Evolutionary conservation across 129 eudicot species (phyloP).

Genomic region (Artemisia annua): DNA sequence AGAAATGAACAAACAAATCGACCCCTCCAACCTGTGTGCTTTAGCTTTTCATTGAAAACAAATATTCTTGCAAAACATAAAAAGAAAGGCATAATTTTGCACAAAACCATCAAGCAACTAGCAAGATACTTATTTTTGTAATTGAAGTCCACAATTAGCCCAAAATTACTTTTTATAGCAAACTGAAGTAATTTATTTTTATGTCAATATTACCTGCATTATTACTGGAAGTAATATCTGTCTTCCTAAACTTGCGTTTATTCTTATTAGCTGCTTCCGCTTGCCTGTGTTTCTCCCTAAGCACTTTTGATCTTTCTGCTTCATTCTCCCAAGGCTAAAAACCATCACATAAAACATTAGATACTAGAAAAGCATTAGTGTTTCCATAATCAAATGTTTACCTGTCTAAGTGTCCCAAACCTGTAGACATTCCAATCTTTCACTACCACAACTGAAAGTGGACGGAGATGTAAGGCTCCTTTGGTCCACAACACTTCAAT

Average conservation of each 20-base stretch:
- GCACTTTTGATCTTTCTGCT: conserved; percentile 59
- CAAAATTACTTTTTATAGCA: not conserved
- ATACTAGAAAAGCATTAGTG: not conserved
- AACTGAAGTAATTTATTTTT: not conserved
- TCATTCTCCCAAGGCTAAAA: conserved; percentile 76
- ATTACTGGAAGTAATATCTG: conserved; percentile 17
- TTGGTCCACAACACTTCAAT: conserved; percentile 87
- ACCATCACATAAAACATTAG: conserved; percentile 1
- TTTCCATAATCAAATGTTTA: conserved; percentile 22
- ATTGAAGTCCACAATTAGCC: not conserved
- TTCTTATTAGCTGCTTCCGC: conserved; percentile 65
- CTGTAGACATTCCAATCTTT: conserved; percentile 78
- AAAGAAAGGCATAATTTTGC: not conserved
- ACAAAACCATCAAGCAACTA: not conserved
- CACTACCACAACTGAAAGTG: conserved; percentile 70
- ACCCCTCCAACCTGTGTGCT: not conserved
- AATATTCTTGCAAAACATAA: not conserved
- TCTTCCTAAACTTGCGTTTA: conserved; percentile 48
- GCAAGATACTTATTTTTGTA: not conserved
- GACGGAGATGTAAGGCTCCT: conserved; percentile 39
- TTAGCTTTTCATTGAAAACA: not conserved
- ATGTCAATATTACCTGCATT: conserved; percentile 31
- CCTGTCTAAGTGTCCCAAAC: conserved; percentile 79
- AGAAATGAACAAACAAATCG: not conserved
- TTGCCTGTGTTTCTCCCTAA: conserved; percentile 70